Conservation (phyloP, 345 rosid genomes). For the Boechera stricta region DNA sequence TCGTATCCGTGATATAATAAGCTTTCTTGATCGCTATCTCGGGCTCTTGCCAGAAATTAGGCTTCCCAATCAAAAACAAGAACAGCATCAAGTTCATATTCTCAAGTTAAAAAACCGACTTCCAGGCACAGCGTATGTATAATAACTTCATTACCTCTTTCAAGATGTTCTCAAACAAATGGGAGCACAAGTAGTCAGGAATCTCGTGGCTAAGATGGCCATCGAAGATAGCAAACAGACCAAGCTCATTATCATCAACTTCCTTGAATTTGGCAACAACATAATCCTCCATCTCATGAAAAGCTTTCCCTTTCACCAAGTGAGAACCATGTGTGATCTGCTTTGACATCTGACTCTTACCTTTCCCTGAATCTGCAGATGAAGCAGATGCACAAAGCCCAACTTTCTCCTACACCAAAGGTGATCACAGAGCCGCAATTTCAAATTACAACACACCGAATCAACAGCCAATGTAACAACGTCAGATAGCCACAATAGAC, state of each 20-base stretch:
- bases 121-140: background rate
- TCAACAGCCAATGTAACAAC: background rate
- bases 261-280: conserved; percentile 77
- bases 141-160: conserved; percentile 61
- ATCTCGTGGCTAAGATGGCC: conserved; percentile 84
- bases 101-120: conserved; percentile 9
- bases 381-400: conserved; percentile 63
- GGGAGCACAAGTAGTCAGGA: conserved; percentile 72
- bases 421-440: background rate
- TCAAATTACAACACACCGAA: background rate
- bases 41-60: conserved; percentile 77
- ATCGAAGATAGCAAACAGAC: conserved; percentile 89
- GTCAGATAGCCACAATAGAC: too few relatives aligned
- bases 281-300: conserved; percentile 87
- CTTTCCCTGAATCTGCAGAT: conserved; percentile 76
- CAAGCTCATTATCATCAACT: conserved; percentile 79
- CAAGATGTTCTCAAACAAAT: conserved; percentile 83
- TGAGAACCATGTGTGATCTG: conserved; percentile 79
- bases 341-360: conserved; percentile 87
- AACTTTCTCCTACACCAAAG: conserved; percentile 64
- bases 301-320: conserved; percentile 77
- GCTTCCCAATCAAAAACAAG: conserved; percentile 43
- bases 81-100: conserved; percentile 1
- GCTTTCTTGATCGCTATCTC: conserved; percentile 75
- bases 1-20: conserved; percentile 66